Conservation (phyloP, 2,329 filamentous ascomycete genomes). For the Immersiporthe knoxdaviesiana region DNA sequence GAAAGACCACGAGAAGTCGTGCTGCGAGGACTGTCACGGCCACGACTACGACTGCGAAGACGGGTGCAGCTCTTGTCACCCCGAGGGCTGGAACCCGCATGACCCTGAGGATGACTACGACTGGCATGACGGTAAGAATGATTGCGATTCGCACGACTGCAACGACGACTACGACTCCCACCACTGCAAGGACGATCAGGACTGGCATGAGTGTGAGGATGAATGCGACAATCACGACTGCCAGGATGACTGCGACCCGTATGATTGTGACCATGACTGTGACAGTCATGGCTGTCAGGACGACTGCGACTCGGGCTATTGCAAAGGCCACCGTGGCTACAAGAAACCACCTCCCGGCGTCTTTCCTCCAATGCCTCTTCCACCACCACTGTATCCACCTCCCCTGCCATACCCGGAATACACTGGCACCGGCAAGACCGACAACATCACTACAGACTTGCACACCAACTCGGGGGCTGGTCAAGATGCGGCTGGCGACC, state of each 20-base stretch:
- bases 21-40: not conserved
- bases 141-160: not conserved
- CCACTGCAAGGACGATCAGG: not conserved
- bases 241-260: not conserved
- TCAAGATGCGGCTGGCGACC: not conserved
- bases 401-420: not conserved
- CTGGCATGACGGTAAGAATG: not conserved
- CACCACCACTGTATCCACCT: not conserved
- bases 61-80: not conserved
- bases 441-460: not conserved
- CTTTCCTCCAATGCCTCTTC: slow-evolving; percentile 14
- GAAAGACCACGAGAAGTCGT: slow-evolving; percentile 1
- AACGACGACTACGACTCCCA: too few relatives aligned
- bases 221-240: too few relatives aligned
- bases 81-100: not conserved
- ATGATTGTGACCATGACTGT: not conserved
- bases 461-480: not conserved
- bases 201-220: too few relatives aligned
- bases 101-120: not conserved
- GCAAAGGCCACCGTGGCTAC: not conserved
- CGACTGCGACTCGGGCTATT: not conserved
- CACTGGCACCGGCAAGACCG: too few relatives aligned
- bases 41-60: slow-evolving; percentile 3
- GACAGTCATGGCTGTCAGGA: not conserved
- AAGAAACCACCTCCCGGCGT: slow-evolving; percentile 17